Base-by-base conservation (phyloP, 177 flowering plant species). In the Vitis hybrid region DNA sequence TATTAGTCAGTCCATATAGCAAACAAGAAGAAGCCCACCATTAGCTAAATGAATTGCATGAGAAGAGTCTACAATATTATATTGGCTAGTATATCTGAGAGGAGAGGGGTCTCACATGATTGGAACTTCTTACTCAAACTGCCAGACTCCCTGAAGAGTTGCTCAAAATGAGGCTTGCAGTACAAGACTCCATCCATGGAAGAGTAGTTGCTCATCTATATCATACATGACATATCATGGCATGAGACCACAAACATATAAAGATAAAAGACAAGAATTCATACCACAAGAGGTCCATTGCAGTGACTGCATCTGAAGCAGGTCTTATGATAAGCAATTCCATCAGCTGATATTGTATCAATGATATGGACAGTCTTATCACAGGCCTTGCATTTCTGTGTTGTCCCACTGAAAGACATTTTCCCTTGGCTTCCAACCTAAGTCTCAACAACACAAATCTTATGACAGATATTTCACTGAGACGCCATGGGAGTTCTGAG, bases 231-330 rank as follows among this genome's bases (percentile, higher is more conserved):
- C 30, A 27, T 27, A 27, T 27, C 30, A 27, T 27, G 30, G 30
- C 30, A 27, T 24, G 30, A 3, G 30, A 55, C 2, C 12, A 32
- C 0, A 8, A 12, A 48, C 16, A 49, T 46, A 12, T 13, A 15
- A 61, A 21, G 1, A 7, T 6, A 21, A 40, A 57, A 56, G 24
- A 21, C 10, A 1, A 8, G 5, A 27, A 55, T 1, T 21, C 10
- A 63, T 81, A 86, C 87, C 76, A 54, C 69, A 19, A 86, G 81
- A 14, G 46, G 60, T 19, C 84, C 86, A 62, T 84, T 81, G 76
- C 89, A 86, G 52, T 86, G 87, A 32, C 78, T 77, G 81, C 89
- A 86, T 76, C 72, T 86, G 82, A 84, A 86, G 77, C 89, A 86
- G 30, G 76, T 63, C 60, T 78, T 86, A 60, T 86, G 89, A 62